Percentiles rank a stretch among this genome's conserved stretches.
Evolutionary conservation across 306 rosid genomes (phyloP).

Genomic region (Lathyrus aphaca): DNA sequence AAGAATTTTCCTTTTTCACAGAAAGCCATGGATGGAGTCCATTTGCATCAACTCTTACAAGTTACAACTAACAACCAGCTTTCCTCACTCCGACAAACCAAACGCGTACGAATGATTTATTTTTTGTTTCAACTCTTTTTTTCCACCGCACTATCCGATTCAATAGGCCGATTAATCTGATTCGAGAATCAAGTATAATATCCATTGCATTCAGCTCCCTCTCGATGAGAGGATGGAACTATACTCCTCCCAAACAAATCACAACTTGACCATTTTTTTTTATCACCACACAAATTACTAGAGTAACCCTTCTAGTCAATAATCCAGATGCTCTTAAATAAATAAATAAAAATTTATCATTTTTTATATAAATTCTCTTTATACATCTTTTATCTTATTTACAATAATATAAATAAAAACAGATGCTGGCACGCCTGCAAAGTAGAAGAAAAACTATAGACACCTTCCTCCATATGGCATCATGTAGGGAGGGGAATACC

Average conservation of each 20-base stretch:
- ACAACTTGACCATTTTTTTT: too few relatives aligned
- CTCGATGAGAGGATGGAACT: too few relatives aligned
- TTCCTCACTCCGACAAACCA: not conserved
- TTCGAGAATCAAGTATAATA: too few relatives aligned
- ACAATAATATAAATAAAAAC: not conserved
- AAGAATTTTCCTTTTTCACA: constrained; percentile 35
- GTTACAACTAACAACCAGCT: not conserved
- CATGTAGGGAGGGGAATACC: constrained; percentile 29
- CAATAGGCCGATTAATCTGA: too few relatives aligned
- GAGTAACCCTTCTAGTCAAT: too few relatives aligned
- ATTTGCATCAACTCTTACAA: not conserved
- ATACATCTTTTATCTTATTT: not conserved
- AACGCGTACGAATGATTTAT: not conserved
- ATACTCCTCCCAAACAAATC: too few relatives aligned
- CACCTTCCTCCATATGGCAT: constrained; percentile 32
- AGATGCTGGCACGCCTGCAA: constrained; percentile 37
- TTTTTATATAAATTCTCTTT: too few relatives aligned
- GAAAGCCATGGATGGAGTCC: constrained; percentile 3
- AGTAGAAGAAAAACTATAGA: constrained; percentile 25
- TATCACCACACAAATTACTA: too few relatives aligned
- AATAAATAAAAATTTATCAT: too few relatives aligned
- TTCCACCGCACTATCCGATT: not conserved
- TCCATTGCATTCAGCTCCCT: too few relatives aligned
- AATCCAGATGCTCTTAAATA: too few relatives aligned
- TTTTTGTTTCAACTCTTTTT: not conserved